Base-by-base conservation (phyloP, 169 alveolate genomes). In the Cryptosporidium andersoni region DNA sequence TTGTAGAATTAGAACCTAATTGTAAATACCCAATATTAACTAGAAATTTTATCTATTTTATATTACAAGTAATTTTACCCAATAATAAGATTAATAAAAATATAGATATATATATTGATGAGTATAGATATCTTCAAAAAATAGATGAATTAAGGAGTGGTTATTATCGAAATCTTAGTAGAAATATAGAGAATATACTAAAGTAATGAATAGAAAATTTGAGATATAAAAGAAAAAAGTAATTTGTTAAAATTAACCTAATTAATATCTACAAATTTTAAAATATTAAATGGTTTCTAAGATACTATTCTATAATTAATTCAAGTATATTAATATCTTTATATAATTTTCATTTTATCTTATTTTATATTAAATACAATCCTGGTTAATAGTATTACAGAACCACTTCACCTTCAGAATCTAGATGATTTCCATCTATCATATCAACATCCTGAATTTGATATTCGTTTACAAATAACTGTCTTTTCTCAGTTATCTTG, bases 11-110 rank as follows among this genome's bases (percentile, higher is more conserved):
- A 8, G 85, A 74, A 49, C 66, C 66, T 16, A 11, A 55, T 16
- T 74, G 85, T 43, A 74, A 74, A 60, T 74, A 74, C 47, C 85
- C 85, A 16, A 74, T 74, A 25, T 14, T 74, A 14, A 60, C 85
- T 43, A 39, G 55, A 36, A 74, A 74, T 4, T 11, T 42, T 9
- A 42, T 74, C 37, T 42, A 60, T 45, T 66, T 58, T 16, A 74
- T 58, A 39, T 74, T 25, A 12, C 66, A 58, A 4, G 47, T 55
- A 16, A 58, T 66, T 36, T 37, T 55, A 5, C 74, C 74, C 6
- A 25, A 39, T n/a, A 68, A 39, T 5, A 42, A n/a, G 51, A 42
- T 34, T 52, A 40, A 39, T n/a, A 36, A 74, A 4, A 34, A 60
- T n/a, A 60, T 43, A 4, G n/a, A 7, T 4, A 16, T 74, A 16